phyloP scores from a whole-genome alignment of 345 rosid species.

The Arabidopsis thaliana region TAIR10.1 NC_003070.9:5520001-5520500 shows the following conservation, averaged over 20 bases:
- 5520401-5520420: slow-evolving; percentile 77
- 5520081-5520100: slow-evolving; percentile 46
- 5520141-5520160: slow-evolving; percentile 46
- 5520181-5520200: slow-evolving; percentile 47
- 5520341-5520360: slow-evolving; percentile 43
- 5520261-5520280: slow-evolving; percentile 59
- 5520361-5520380: slow-evolving; percentile 30
- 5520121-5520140: slow-evolving; percentile 50
- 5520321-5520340: slow-evolving; percentile 36
- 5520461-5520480: slow-evolving; percentile 41
- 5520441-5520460: slow-evolving; percentile 35
- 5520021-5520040: slow-evolving; percentile 42
- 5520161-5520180: slow-evolving; percentile 43
- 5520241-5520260: slow-evolving; percentile 42
- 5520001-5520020: slow-evolving; percentile 40
- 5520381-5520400: slow-evolving; percentile 57
- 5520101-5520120: background rate
- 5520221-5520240: slow-evolving; percentile 49
- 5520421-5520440: slow-evolving; percentile 62
- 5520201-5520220: slow-evolving; percentile 54
- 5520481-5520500: slow-evolving; percentile 35
- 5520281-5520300: slow-evolving; percentile 49
- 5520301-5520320: slow-evolving; percentile 42
- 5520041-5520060: slow-evolving; percentile 38
- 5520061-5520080: slow-evolving; percentile 48